Percentiles rank a stretch among this genome's conserved stretches.
Conservation (phyloP, 176 grass and related monocot species). For the Olyra latifolia region DNA sequence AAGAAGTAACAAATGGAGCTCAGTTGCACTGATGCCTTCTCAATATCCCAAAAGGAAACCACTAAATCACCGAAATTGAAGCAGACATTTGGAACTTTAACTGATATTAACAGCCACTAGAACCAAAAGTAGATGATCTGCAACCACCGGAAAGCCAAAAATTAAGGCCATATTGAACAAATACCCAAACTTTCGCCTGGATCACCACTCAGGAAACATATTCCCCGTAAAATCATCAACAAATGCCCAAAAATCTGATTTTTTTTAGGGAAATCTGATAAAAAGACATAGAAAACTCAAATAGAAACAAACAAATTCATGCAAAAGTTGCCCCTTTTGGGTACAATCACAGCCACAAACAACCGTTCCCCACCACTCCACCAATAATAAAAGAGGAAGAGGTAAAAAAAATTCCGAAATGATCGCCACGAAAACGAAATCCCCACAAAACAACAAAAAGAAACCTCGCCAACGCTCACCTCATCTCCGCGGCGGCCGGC, state of each 20-base stretch:
- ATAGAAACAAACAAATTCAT: neutral
- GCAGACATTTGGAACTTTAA: slow-evolving; percentile 16
- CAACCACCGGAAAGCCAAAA: neutral
- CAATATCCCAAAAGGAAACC: neutral
- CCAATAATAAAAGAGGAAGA: neutral
- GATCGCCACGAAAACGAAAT: slow-evolving; percentile 5
- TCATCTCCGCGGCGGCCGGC: slow-evolving; percentile 52
- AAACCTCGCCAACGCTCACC: slow-evolving; percentile 54
- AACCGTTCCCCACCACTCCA: neutral
- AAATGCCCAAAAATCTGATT: neutral
- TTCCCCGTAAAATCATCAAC: neutral
- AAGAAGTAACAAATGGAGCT: neutral
- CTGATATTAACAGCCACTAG: neutral
- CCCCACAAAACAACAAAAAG: slow-evolving; percentile 6
- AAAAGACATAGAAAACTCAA: neutral
- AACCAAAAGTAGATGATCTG: neutral
- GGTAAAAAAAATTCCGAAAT: neutral
- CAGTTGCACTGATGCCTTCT: neutral
- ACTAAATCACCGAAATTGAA: neutral
- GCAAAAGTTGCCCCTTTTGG: neutral
- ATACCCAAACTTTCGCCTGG: neutral
- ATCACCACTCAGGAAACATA: neutral
- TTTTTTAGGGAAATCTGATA: too few relatives aligned
- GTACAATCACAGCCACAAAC: neutral
- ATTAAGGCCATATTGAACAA: neutral